Conservation (phyloP, 768 basidiomycete species). For the Boletales sp. region DNA sequence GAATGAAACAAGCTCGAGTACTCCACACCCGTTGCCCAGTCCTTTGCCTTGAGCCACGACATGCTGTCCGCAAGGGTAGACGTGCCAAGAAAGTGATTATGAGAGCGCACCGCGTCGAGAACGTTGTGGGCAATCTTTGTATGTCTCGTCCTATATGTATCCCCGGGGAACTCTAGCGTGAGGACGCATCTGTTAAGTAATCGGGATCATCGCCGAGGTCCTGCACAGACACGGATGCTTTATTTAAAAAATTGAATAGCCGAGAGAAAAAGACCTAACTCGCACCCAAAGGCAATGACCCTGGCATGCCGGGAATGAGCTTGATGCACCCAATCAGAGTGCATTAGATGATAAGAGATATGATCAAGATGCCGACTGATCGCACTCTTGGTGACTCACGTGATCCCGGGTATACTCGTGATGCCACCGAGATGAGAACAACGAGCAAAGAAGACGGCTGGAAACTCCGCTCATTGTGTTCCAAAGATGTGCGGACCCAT, state of each 20-base stretch:
- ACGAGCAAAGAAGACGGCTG: too few relatives aligned
- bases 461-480: neutral
- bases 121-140: too few relatives aligned
- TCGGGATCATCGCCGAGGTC: neutral
- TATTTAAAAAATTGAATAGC: conserved; percentile 4
- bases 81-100: neutral
- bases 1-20: conserved; percentile 36
- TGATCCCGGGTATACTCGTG: neutral
- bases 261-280: conserved; percentile 8
- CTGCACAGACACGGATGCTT: conserved; percentile 1
- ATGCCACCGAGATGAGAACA: too few relatives aligned
- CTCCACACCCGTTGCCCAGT: conserved; percentile 27
- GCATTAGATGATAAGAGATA: conserved; percentile 5
- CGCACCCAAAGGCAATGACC: conserved; percentile 7
- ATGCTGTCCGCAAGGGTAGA: conserved; percentile 5
- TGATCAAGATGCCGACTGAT: conserved; percentile 1
- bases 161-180: conserved; percentile 3
- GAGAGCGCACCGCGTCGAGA: neutral
- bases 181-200: neutral
- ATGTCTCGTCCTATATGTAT: conserved; percentile 24
- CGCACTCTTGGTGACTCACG: neutral
- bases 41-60: conserved; percentile 31
- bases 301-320: conserved; percentile 3
- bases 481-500: neutral
- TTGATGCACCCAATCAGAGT: too few relatives aligned